Percentiles rank a stretch among this genome's conserved stretches.
Conservation (phyloP, 768 basidiomycete species). For the Dioszegia crocea region DNA sequence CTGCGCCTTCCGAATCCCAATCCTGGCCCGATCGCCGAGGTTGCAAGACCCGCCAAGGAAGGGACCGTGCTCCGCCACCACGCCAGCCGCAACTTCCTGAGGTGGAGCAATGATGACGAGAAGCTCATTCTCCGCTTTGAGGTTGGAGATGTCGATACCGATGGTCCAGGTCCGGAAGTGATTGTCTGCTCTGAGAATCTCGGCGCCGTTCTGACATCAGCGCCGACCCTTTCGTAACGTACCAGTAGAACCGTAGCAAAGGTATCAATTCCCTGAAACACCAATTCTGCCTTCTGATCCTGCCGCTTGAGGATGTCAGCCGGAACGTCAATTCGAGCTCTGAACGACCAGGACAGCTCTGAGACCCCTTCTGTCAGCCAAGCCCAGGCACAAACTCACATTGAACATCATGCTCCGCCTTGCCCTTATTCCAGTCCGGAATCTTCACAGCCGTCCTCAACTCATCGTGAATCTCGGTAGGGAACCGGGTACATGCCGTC, state of each 20-base stretch:
- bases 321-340: neutral
- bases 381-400: conserved; percentile 55
- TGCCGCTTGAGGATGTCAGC: conserved; percentile 50
- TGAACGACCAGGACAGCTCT: conserved; percentile 10
- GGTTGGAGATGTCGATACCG: conserved; percentile 36
- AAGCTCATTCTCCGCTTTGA: conserved; percentile 61
- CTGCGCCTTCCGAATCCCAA: conserved; percentile 11
- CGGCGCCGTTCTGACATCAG: conserved; percentile 60
- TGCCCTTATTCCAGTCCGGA: conserved; percentile 65
- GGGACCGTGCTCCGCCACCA: conserved; percentile 51
- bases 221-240: conserved; percentile 44
- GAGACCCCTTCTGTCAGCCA: conserved; percentile 6
- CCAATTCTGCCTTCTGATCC: conserved; percentile 61
- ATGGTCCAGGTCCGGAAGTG: conserved; percentile 70
- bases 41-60: conserved; percentile 20
- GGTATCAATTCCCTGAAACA: conserved; percentile 87
- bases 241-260: conserved; percentile 68
- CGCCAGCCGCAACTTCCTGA: conserved; percentile 61
- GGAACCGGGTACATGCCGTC: conserved; percentile 51
- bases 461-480: conserved; percentile 82
- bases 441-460: conserved; percentile 66
- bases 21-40: conserved; percentile 11
- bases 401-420: conserved; percentile 83
- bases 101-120: conserved; percentile 68
- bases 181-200: conserved; percentile 65